Base-by-base conservation (phyloP, 257 asterid genomes). In the Scutellaria barbata region DNA sequence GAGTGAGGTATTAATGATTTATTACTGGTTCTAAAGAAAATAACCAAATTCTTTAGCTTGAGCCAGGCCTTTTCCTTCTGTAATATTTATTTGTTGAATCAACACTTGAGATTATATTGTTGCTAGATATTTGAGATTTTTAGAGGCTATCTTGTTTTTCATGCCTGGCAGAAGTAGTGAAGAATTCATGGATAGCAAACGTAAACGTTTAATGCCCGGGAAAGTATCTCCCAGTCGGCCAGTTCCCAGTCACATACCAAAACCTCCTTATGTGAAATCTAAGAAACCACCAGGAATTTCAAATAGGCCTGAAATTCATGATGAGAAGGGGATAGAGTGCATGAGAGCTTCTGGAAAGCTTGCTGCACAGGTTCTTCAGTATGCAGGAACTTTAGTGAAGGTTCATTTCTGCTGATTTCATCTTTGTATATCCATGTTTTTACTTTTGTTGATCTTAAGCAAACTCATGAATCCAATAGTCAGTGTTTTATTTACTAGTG, bases 341-440 rank as follows among this genome's bases (percentile, higher is more conserved):
- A 95, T 92, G 99, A 84, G 94, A 85, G 95, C 99, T 69, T 95
- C 98, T 2, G 99, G 99, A 60, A 86, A 81, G 85, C 97, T 95
- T 66, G 98, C 99, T 68, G 98, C 99, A 13, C 87, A 81, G 72
- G 99, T 92, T 84, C 99, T 95, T 84, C 92, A 83, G 85, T 77
- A 88, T 82, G 98, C 96, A 72, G 99, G 97, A 55, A 88, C 96
- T 56, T 86, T 95, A 76, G 97, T 88, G 77, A 86, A 95, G 98
- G 99, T 95, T 85, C 80, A 20, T 60, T 55, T 72, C 37, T 14
- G 30, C 53, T 41, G 55, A 48, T 72, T 51, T 79, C 25, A 12
- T 51, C 35, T 51, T 5, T 33, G 33, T 17, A 7, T 30, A 60
- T 40, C 42, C 13, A 42, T 30, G 11, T 42, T 30, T 37, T 48